Conservation (phyloP, 768 basidiomycete genomes). For the Amyloporia xantha region DNA sequence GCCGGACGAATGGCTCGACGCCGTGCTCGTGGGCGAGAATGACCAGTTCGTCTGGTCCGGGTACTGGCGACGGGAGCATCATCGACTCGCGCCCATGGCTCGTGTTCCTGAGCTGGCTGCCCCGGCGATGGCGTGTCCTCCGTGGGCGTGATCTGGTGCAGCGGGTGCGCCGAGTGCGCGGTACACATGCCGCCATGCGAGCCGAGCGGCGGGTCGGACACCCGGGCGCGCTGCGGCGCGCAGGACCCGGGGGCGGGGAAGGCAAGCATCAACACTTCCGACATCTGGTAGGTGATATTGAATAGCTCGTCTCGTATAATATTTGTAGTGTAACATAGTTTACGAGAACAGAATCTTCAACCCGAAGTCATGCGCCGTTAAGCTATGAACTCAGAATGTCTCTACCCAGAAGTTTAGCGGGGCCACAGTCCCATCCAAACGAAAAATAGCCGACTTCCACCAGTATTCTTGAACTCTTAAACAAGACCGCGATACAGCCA, state of each 20-base stretch:
- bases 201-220: constrained; percentile 61
- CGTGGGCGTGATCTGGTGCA: constrained; percentile 50
- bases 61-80: constrained; percentile 41
- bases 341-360: too few relatives aligned
- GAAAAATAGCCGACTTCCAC: too few relatives aligned
- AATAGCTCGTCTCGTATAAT: too few relatives aligned
- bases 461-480: too few relatives aligned
- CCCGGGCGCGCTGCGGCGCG: constrained; percentile 76
- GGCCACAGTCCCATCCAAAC: too few relatives aligned
- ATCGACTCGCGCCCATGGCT: constrained; percentile 24
- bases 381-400: too few relatives aligned
- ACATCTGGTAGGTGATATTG: too few relatives aligned
- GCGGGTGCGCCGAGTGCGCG: constrained; percentile 47
- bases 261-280: too few relatives aligned
- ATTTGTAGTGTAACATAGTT: too few relatives aligned
- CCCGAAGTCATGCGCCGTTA: too few relatives aligned
- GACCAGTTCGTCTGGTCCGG: constrained; percentile 53
- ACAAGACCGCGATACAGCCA: too few relatives aligned
- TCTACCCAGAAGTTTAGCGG: too few relatives aligned
- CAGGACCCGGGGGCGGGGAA: constrained; percentile 82
- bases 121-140: constrained; percentile 58
- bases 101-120: constrained; percentile 31
- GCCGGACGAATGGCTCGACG: constrained; percentile 53
- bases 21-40: constrained; percentile 41
- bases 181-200: constrained; percentile 53